A percentile compares a stretch with the other conserved stretches of the same genome.
Conservation (phyloP, 169 alveolate species). For the Plasmodium reichenowi region DNA sequence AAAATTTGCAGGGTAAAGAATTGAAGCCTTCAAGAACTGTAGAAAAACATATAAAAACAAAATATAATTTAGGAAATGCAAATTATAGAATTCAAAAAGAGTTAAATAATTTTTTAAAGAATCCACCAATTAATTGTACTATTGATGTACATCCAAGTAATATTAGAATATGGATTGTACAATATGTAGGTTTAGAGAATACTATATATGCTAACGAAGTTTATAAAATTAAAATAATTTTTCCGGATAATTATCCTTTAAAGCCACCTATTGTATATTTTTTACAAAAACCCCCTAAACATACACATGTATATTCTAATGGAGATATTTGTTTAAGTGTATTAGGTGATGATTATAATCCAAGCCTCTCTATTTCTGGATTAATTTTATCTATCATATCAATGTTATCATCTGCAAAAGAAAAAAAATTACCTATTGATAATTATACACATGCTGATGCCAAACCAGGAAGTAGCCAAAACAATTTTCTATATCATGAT, state of each 20-base stretch:
- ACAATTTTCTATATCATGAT: slow-evolving; percentile 70
- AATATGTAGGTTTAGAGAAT: slow-evolving; percentile 84
- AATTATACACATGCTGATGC: slow-evolving; percentile 81
- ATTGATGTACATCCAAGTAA: slow-evolving; percentile 86
- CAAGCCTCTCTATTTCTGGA: slow-evolving; percentile 87
- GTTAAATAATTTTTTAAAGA: slow-evolving; percentile 69
- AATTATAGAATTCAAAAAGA: slow-evolving; percentile 75
- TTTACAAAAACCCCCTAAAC: slow-evolving; percentile 88
- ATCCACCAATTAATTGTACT: slow-evolving; percentile 87
- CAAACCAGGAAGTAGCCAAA: slow-evolving; percentile 73
- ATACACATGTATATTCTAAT: slow-evolving; percentile 89
- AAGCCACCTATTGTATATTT: slow-evolving; percentile 89
- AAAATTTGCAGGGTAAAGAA: background rate
- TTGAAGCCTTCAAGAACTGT: slow-evolving; percentile 44
- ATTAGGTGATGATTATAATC: slow-evolving; percentile 88
- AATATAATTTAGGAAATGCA: slow-evolving; percentile 68
- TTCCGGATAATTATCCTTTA: slow-evolving; percentile 89
- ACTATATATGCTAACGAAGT: slow-evolving; percentile 87
- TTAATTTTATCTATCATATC: slow-evolving; percentile 86
- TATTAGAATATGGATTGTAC: slow-evolving; percentile 86
- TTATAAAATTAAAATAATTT: slow-evolving; percentile 84
- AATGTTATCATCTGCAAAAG: slow-evolving; percentile 89
- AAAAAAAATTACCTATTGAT: slow-evolving; percentile 86
- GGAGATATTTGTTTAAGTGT: slow-evolving; percentile 89
- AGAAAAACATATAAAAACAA: slow-evolving; percentile 52